phyloP scores from a whole-genome alignment of 2,329 filamentous ascomycete genomes.

The Geosmithia putterillii region DNA sequence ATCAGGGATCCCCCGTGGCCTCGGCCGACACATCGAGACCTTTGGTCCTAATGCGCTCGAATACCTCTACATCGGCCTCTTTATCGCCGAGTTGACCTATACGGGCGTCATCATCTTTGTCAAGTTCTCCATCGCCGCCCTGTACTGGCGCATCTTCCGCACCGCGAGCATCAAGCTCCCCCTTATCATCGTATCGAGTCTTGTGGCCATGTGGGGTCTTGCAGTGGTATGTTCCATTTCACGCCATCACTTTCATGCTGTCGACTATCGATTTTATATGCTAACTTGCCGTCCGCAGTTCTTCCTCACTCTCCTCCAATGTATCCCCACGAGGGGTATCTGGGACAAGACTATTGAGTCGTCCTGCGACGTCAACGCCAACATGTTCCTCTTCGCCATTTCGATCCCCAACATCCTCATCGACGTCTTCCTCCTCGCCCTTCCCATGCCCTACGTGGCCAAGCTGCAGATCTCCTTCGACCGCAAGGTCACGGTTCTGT shows the following conservation, averaged over 20 bases:
- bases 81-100: constrained; percentile 1
- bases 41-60: not conserved
- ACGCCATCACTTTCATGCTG: not conserved
- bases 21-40: not conserved
- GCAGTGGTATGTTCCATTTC: not conserved
- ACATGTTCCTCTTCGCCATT: constrained; percentile 1
- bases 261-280: not conserved
- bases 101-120: constrained; percentile 1
- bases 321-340: not conserved
- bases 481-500: not conserved
- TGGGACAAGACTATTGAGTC: not conserved
- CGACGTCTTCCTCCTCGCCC: not conserved
- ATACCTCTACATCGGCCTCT: not conserved
- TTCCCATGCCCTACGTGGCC: not conserved
- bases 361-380: not conserved
- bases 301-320: not conserved
- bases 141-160: constrained; percentile 1
- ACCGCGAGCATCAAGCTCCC: not conserved
- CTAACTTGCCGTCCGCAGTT: not conserved
- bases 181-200: not conserved
- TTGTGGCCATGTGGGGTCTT: not conserved
- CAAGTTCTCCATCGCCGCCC: constrained; percentile 1
- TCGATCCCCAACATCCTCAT: constrained; percentile 1
- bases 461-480: not conserved
- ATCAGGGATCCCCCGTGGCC: not conserved